A percentile compares a stretch with the other conserved stretches of the same genome.
Evolutionary conservation across 2,329 filamentous ascomycete species (phyloP).

Genomic region (Rhynchosporium agropyri): DNA sequence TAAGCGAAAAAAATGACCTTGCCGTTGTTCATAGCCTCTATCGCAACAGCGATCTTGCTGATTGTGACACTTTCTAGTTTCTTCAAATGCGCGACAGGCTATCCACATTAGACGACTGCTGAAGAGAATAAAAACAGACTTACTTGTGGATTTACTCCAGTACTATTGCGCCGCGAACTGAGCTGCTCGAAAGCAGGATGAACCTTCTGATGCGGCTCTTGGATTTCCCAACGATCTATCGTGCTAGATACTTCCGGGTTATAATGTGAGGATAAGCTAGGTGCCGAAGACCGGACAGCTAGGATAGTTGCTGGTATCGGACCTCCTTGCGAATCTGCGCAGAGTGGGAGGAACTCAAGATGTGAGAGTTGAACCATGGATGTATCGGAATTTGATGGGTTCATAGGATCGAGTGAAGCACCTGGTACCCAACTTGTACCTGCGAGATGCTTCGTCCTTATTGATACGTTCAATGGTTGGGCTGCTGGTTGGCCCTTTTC

Average conservation of each 20-base stretch:
- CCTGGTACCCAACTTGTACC: slow-evolving; percentile 54
- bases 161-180: slow-evolving; percentile 63
- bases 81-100: slow-evolving; percentile 55
- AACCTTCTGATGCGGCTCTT: slow-evolving; percentile 64
- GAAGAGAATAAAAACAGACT: neutral
- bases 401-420: slow-evolving; percentile 31
- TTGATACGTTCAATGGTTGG: slow-evolving; percentile 53
- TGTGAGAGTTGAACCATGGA: slow-evolving; percentile 69
- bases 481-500: slow-evolving; percentile 56
- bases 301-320: slow-evolving; percentile 62
- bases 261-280: slow-evolving; percentile 56
- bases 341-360: slow-evolving; percentile 71
- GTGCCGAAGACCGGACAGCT: slow-evolving; percentile 69
- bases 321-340: slow-evolving; percentile 54
- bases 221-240: slow-evolving; percentile 80
- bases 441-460: slow-evolving; percentile 59
- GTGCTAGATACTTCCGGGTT: slow-evolving; percentile 70
- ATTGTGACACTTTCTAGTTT: slow-evolving; percentile 69
- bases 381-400: slow-evolving; percentile 50
- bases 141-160: slow-evolving; percentile 36
- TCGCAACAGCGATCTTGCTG: slow-evolving; percentile 70
- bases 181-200: slow-evolving; percentile 80
- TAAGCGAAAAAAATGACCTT: slow-evolving; percentile 73
- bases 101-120: slow-evolving; percentile 21
- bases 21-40: slow-evolving; percentile 70